Evolutionary conservation across 306 rosid genomes (phyloP), one percentile per base, ranked within the genome.

Genomic region (Inga laurina): DNA sequence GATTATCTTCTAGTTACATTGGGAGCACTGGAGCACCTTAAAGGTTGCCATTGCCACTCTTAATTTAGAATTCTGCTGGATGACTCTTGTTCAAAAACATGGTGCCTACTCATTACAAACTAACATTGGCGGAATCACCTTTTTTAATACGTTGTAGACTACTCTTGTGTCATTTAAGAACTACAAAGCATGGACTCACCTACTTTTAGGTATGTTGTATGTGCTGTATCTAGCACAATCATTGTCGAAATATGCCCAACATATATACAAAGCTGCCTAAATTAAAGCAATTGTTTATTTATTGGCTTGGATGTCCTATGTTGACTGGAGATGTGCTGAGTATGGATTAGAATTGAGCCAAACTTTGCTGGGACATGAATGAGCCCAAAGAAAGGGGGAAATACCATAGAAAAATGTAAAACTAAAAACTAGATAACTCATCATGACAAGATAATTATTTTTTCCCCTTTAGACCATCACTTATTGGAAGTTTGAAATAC

Each of bases 21-120:
- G 78, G 57, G 67, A 51, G 14, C 10, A 32, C n/a, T 9, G 19
- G 5, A 2, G 5, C 62, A 48, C 64, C 79, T 86, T 72, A 34
- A 16, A 30, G 48, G 35, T 43, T 74, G 68, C 21, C 37, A 56
- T 57, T 81, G 68, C 68, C 51, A 74, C 11, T 14, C 52, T 1
- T n/a, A 15, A 74, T 64, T 52, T 66, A 82, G 22, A 35, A 44
- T 52, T 39, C 12, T 48, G 68, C 68, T 46, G 11, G 24, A 12
- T 46, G 43, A 27, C 54, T 81, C 15, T 81, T 46, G 32, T 69
- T 88, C 8, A 6, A 88, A 61, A 81, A 35, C 79, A 32, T 52
- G 13, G 52, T 81, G 24, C 65, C 44, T 43, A 59, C 64, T 89
- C 92, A 48, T 90, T 93, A 67, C 90, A 39, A 72, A 45, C 8